These are phyloP conservation scores for Sporisorium reilianum DNA, from an alignment of 1,284 basidiomycete genomes.

Conservation along the genomic window DNA sequence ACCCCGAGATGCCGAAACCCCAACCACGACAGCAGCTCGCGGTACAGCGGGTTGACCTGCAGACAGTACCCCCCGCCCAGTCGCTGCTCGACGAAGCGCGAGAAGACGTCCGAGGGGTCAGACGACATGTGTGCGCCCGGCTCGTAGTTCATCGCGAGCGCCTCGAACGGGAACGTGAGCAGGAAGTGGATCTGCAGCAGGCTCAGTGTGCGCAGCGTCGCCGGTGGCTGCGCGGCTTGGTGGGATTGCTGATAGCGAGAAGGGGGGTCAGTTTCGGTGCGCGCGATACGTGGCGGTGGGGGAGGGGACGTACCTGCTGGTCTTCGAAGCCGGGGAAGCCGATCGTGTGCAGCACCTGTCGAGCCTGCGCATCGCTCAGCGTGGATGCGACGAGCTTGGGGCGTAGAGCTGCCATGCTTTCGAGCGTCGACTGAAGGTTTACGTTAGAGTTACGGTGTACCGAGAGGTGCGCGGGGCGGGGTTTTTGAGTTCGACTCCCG, in stretches of 20 bases:
- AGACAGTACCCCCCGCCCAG: constrained; percentile 49
- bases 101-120: constrained; percentile 13
- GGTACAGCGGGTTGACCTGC: constrained; percentile 38
- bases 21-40: constrained; percentile 29
- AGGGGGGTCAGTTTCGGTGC: not conserved
- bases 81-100: constrained; percentile 16
- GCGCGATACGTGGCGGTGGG: too few relatives aligned
- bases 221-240: constrained; percentile 5
- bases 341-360: constrained; percentile 23
- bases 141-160: constrained; percentile 49
- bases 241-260: not conserved
- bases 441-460: not conserved
- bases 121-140: constrained; percentile 8
- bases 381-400: constrained; percentile 17
- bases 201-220: constrained; percentile 30
- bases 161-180: constrained; percentile 45
- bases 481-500: not conserved
- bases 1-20: constrained; percentile 24
- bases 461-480: not conserved
- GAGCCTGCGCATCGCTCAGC: constrained; percentile 28
- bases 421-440: not conserved
- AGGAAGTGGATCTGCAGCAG: constrained; percentile 42
- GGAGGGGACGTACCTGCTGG: constrained; percentile 8
- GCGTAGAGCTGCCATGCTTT: constrained; percentile 19
- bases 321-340: constrained; percentile 31